phyloP scores from a whole-genome alignment of 495 filamentous ascomycete species.

The Penicillium fimorum region DNA sequence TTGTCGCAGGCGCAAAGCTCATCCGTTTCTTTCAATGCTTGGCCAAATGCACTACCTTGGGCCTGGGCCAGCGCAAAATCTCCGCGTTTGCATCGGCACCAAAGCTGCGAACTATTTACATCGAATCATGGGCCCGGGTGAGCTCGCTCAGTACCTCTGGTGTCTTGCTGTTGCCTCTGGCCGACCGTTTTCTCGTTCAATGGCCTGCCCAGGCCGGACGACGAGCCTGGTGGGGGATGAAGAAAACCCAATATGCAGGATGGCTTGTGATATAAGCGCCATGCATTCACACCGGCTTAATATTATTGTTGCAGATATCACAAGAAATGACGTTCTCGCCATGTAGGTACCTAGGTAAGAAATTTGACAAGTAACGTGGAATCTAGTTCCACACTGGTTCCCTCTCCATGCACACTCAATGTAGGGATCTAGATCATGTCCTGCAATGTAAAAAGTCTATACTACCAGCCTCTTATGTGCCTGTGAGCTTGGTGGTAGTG shows the following conservation, averaged over 20 bases:
- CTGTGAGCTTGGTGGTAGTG: too few relatives aligned
- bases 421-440: not conserved
- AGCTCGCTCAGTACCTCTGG: slow-evolving; percentile 78
- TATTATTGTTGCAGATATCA: not conserved
- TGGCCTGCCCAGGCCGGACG: slow-evolving; percentile 59
- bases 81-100: slow-evolving; percentile 21
- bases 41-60: slow-evolving; percentile 1
- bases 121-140: slow-evolving; percentile 90
- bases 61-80: not conserved
- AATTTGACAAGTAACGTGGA: not conserved
- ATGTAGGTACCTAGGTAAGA: not conserved
- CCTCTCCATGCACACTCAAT: not conserved
- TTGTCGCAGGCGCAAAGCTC: slow-evolving; percentile 65
- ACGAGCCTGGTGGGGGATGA: slow-evolving; percentile 43
- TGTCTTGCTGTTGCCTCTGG: slow-evolving; percentile 61
- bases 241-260: slow-evolving; percentile 44
- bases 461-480: too few relatives aligned
- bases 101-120: slow-evolving; percentile 71
- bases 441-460: not conserved
- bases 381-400: not conserved
- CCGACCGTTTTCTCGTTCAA: slow-evolving; percentile 73
- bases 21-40: slow-evolving; percentile 56
- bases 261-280: slow-evolving; percentile 43
- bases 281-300: not conserved
- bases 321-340: not conserved